Evolutionary conservation across 495 filamentous ascomycete species (phyloP).

Genomic region (Lepraria neglecta): DNA sequence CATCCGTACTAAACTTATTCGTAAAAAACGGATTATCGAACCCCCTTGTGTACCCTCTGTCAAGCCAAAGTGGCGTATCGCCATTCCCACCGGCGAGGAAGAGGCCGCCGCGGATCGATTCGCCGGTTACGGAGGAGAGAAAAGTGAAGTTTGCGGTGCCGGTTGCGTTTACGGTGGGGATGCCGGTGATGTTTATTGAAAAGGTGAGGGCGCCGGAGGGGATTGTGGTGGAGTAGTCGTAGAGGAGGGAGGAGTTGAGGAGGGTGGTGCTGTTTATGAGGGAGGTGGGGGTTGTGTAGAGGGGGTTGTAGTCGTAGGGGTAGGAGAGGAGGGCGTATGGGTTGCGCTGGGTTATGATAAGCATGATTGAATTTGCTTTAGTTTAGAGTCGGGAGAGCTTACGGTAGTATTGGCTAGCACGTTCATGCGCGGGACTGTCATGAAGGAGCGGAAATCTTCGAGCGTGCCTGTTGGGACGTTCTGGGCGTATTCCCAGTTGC

Average conservation of each 20-base stretch:
- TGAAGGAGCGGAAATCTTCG: constrained; percentile 46
- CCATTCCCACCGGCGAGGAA: constrained; percentile 35
- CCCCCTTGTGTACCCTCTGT: constrained; percentile 38
- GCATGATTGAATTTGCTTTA: too few relatives aligned
- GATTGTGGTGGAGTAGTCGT: constrained; percentile 38
- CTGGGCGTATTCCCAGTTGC: constrained; percentile 55
- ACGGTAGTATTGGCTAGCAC: constrained; percentile 40
- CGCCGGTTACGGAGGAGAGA: constrained; percentile 40
- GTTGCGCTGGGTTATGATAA: constrained; percentile 8
- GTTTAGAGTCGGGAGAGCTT: too few relatives aligned
- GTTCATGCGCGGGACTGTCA: constrained; percentile 43
- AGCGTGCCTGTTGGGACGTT: constrained; percentile 39
- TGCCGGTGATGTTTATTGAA: constrained; percentile 39
- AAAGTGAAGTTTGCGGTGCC: constrained; percentile 47
- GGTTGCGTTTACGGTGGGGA: constrained; percentile 33
- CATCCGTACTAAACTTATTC: constrained; percentile 39
- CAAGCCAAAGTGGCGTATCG: constrained; percentile 43
- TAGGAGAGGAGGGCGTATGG: constrained; percentile 42
- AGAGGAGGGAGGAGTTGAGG: constrained; percentile 34
- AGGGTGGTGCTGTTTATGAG: constrained; percentile 31
- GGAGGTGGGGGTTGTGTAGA: constrained; percentile 28
- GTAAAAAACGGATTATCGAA: constrained; percentile 50
- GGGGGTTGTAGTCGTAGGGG: constrained; percentile 35
- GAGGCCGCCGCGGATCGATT: constrained; percentile 43
- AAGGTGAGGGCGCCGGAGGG: constrained; percentile 43